A percentile compares a stretch with the other conserved stretches of the same genome.
phyloP scores from a whole-genome alignment of 371 early-diverging fungal genomes.

The Haplosporangium sp. region DNA sequence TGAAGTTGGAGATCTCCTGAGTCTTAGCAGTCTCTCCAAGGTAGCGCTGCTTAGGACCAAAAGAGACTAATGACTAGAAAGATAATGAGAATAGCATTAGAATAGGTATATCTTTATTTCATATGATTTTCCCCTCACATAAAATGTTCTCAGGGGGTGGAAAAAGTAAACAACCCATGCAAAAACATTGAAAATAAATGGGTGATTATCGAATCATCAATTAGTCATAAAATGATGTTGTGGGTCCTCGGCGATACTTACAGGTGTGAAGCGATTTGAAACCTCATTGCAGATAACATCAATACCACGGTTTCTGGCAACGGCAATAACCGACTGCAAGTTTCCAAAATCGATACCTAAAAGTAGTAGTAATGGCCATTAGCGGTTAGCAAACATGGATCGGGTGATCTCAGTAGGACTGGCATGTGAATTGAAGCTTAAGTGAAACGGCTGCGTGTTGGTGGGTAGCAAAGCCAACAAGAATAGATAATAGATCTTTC shows the following conservation, averaged over 20 bases:
- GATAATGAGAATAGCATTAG: slow-evolving; percentile 71
- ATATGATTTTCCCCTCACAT: neutral
- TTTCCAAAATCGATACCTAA: slow-evolving; percentile 97
- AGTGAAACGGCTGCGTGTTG: neutral
- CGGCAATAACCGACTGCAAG: slow-evolving; percentile 95
- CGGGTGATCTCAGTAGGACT: neutral
- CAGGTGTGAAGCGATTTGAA: slow-evolving; percentile 95
- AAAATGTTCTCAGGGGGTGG: slow-evolving; percentile 1
- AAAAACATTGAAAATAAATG: neutral
- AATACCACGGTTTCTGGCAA: slow-evolving; percentile 97
- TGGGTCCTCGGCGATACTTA: slow-evolving; percentile 60
- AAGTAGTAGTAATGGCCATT: slow-evolving; percentile 55
- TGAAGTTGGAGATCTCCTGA: slow-evolving; percentile 94
- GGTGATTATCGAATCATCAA: neutral
- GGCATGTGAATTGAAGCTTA: neutral
- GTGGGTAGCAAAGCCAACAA: neutral
- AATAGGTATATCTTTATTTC: slow-evolving; percentile 6
- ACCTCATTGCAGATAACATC: slow-evolving; percentile 98
- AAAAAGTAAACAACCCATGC: slow-evolving; percentile 1
- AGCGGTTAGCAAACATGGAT: slow-evolving; percentile 49
- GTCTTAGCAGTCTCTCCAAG: slow-evolving; percentile 97
- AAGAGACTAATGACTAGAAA: slow-evolving; percentile 88
- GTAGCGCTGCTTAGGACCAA: slow-evolving; percentile 94
- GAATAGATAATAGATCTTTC: neutral
- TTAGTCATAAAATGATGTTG: neutral